Percentiles rank a stretch among this genome's conserved stretches.
These are phyloP conservation scores for Trichoderma atroviride DNA, from an alignment of 2,329 filamentous ascomycete genomes.

Conservation along the genomic window DNA sequence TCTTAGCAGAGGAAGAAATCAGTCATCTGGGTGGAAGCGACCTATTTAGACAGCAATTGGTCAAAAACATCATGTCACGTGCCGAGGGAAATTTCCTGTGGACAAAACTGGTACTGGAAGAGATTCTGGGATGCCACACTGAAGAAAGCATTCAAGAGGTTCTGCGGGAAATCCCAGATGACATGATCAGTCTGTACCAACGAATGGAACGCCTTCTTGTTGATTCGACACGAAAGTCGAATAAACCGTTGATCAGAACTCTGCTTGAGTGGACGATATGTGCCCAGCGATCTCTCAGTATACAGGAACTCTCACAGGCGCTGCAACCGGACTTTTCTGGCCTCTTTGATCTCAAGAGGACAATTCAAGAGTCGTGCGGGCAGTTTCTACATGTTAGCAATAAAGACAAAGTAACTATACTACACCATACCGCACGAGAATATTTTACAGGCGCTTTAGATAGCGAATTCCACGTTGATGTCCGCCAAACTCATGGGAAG, in stretches of 20 bases:
- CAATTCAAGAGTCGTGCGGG: not conserved
- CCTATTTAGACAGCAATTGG: not conserved
- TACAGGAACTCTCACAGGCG: not conserved
- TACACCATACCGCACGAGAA: not conserved
- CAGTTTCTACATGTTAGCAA: not conserved
- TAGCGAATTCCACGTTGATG: not conserved
- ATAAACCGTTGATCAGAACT: not conserved
- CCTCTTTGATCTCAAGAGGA: not conserved
- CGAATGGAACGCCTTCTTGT: not conserved
- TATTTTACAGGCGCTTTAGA: not conserved
- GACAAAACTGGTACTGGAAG: not conserved
- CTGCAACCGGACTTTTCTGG: not conserved
- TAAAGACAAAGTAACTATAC: not conserved
- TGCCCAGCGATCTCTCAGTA: not conserved
- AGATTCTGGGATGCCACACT: not conserved
- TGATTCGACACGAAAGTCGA: not conserved
- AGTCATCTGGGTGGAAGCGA: not conserved
- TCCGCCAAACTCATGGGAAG: not conserved
- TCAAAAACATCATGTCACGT: not conserved
- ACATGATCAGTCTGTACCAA: not conserved
- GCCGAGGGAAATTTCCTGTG: not conserved
- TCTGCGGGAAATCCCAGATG: not conserved
- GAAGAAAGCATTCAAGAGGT: not conserved
- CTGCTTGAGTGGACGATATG: not conserved
- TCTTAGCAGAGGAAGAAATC: not conserved